Evolutionary conservation across 1,284 basidiomycete genomes (phyloP), one percentile per base, ranked within the genome.

Genomic region (Erythrobasidium hasegawianum): DNA sequence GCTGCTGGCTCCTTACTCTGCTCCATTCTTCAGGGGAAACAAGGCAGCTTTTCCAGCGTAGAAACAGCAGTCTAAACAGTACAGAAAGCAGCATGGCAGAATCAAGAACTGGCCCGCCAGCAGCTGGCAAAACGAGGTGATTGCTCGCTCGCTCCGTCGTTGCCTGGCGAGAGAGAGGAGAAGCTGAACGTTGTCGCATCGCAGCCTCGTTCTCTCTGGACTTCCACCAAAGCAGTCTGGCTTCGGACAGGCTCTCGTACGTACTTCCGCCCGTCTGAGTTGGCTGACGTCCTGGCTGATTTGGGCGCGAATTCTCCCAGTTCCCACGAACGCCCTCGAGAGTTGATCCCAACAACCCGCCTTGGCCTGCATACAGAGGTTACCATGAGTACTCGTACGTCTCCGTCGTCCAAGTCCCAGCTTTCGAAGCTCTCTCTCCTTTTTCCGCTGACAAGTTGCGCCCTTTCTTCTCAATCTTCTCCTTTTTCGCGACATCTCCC

Each of bases 301-400:
- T 47, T n/a, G 33, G n/a, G 33, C 33, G 33, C 33, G 4, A 14
- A n/a, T 47, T 47, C n/a, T 47, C 43, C 43, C 43, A 79, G 77
- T 79, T 78, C 73, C 81, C 81, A 33, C 75, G 81, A 68, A 81
- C 81, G 26, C 81, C 81, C 13, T 79, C 79, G 1, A 74, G 78
- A 52, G 79, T 80, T 70, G 79, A 93, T 77, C 90, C 91, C 43
- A 90, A 97, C 80, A 92, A 96, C 81, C 94, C 94, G 29, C 94
- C 94, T 57, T 97, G 92, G 93, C 93, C 93, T 29, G 92, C 79
- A 0, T 79, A 78, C 59, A 67, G 92, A 69, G 93, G 93, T 9
- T 96, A 96, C 79, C 92, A 96, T 78, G 89, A 93, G 78, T 96
- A 92, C 79, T 94, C 91, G 1, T 47, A 24, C 16, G 43, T n/a